Percentiles rank a stretch among this genome's conserved stretches.
Evolutionary conservation across 257 asterid species (phyloP).

Genomic region (Rubia yunnanensis): DNA sequence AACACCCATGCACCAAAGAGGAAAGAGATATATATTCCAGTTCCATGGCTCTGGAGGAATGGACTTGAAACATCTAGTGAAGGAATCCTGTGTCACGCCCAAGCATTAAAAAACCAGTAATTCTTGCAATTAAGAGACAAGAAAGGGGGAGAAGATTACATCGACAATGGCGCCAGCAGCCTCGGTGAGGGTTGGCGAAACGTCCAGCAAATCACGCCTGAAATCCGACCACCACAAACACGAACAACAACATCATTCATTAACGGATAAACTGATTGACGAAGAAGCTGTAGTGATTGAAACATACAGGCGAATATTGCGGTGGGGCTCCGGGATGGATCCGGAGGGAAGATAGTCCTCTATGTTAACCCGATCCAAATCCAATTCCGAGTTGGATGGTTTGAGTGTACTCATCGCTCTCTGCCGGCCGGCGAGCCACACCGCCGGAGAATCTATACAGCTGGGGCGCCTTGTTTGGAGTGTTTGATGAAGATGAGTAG

Average conservation of each 20-base stretch:
- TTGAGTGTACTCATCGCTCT: conserved; percentile 19
- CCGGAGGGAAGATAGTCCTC: conserved; percentile 88
- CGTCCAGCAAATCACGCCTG: conserved; percentile 90
- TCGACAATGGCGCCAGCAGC: conserved; percentile 98
- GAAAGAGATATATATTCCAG: conserved; percentile 88
- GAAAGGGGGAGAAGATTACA: conserved; percentile 28
- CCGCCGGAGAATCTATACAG: background rate
- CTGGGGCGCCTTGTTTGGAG: background rate
- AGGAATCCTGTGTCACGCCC: conserved; percentile 55
- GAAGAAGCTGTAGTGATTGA: background rate
- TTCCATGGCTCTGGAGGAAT: conserved; percentile 98
- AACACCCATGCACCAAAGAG: conserved; percentile 95
- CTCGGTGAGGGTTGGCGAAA: conserved; percentile 88
- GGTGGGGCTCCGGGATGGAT: conserved; percentile 76
- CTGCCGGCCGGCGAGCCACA: background rate
- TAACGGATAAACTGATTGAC: background rate
- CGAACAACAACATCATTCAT: background rate
- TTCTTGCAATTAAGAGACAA: background rate
- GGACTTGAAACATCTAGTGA: conserved; percentile 95
- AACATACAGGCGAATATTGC: conserved; percentile 65
- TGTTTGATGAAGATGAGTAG: background rate
- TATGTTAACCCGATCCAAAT: conserved; percentile 81
- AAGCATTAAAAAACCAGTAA: background rate
- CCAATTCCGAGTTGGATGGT: conserved; percentile 67
- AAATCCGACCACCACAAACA: background rate